Conservation (phyloP, 768 basidiomycete genomes). For the Lactarius deliciosus region DNA sequence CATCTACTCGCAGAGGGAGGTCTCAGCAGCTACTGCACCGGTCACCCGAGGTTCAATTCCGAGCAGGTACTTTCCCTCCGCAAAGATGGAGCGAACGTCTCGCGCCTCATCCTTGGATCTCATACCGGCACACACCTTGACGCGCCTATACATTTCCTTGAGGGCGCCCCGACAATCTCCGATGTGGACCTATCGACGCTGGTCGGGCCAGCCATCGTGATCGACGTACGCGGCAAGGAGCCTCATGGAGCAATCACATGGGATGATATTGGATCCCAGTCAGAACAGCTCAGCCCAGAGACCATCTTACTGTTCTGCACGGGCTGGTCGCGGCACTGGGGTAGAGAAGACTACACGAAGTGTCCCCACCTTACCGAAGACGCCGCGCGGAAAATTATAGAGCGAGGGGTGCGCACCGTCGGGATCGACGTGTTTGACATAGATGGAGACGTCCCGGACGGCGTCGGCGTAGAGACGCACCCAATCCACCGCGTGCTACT, state of each 20-base stretch:
- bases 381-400: constrained; percentile 50
- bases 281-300: constrained; percentile 41
- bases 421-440: constrained; percentile 67
- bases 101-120: constrained; percentile 55
- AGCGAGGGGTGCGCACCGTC: constrained; percentile 53
- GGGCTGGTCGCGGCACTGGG: constrained; percentile 64
- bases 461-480: constrained; percentile 37
- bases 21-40: constrained; percentile 54
- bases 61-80: constrained; percentile 41
- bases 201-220: constrained; percentile 52
- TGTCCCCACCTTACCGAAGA: constrained; percentile 63
- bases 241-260: constrained; percentile 54
- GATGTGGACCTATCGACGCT: constrained; percentile 55
- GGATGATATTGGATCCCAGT: constrained; percentile 45
- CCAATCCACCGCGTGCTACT: constrained; percentile 58
- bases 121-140: constrained; percentile 83
- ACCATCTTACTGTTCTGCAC: constrained; percentile 59
- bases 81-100: constrained; percentile 51
- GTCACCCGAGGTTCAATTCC: constrained; percentile 50
- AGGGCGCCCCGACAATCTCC: constrained; percentile 55
- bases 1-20: constrained; percentile 45
- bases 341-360: constrained; percentile 49
- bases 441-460: constrained; percentile 47
- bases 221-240: constrained; percentile 51
- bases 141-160: constrained; percentile 71